Conservation (phyloP, 768 basidiomycete genomes). For the Termitomyces bulborhizus region DNA sequence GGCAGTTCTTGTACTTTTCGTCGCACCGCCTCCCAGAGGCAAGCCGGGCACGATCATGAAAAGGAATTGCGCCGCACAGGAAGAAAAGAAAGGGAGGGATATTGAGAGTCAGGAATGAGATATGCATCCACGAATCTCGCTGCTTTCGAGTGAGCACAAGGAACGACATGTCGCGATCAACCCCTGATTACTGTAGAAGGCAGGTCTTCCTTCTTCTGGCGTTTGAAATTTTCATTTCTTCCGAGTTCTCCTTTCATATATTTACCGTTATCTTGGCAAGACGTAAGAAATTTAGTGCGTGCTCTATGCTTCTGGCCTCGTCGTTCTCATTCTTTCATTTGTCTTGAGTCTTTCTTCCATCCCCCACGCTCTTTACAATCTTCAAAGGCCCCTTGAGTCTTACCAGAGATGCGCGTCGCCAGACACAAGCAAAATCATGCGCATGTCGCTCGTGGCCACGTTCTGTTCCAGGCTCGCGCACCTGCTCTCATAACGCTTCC, state of each 20-base stretch:
- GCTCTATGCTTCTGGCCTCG: background rate
- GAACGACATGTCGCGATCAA: slow-evolving; percentile 1
- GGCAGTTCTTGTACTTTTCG: background rate
- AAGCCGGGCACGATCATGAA: background rate
- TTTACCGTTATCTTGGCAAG: background rate
- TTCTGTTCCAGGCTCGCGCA: slow-evolving; percentile 23
- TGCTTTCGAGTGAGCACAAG: too few relatives aligned
- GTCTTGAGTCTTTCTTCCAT: background rate
- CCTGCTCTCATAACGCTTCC: slow-evolving; percentile 33
- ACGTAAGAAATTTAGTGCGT: background rate
- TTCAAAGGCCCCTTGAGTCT: background rate
- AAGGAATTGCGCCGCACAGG: background rate
- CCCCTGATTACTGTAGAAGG: background rate
- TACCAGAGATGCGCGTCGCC: slow-evolving; percentile 8
- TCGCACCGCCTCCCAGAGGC: background rate
- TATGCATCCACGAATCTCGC: too few relatives aligned
- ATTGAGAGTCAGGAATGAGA: background rate
- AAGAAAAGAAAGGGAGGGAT: background rate
- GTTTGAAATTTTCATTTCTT: too few relatives aligned
- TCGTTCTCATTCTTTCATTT: background rate
- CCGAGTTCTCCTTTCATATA: background rate
- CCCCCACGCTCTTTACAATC: slow-evolving; percentile 15
- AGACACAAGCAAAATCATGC: slow-evolving; percentile 4
- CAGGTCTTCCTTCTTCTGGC: slow-evolving; percentile 1
- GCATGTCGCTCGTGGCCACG: slow-evolving; percentile 1